phyloP scores from a whole-genome alignment of 1,139 yeast genomes.

The Sugiyamaella novakii region DNA sequence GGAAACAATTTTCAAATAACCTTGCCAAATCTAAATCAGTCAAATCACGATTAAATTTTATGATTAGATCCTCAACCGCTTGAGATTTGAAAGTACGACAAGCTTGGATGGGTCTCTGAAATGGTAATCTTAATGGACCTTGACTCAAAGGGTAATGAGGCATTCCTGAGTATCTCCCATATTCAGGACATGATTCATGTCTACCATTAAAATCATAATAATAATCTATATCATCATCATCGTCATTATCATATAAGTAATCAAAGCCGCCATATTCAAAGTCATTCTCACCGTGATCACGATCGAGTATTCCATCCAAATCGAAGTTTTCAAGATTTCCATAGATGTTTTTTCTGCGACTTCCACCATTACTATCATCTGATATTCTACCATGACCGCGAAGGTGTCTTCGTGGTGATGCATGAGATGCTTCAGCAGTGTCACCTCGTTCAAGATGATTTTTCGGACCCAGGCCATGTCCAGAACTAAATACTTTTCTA shows the following conservation, averaged over 20 bases:
- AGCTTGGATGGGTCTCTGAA: constrained; percentile 68
- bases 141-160: constrained; percentile 40
- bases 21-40: constrained; percentile 68
- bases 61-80: constrained; percentile 64
- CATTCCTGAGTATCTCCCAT: constrained; percentile 43
- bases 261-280: constrained; percentile 2
- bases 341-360: constrained; percentile 5
- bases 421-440: not conserved
- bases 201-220: constrained; percentile 9
- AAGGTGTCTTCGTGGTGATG: not conserved
- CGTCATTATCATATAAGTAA: constrained; percentile 5
- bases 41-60: constrained; percentile 54
- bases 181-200: constrained; percentile 43
- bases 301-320: constrained; percentile 16
- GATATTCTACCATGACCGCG: constrained; percentile 1
- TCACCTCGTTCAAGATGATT: not conserved
- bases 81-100: constrained; percentile 74
- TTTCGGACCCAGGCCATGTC: not conserved
- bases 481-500: not conserved
- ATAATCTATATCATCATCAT: constrained; percentile 12
- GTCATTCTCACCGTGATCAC: constrained; percentile 11
- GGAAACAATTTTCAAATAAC: constrained; percentile 78
- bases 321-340: constrained; percentile 14
- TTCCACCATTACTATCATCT: constrained; percentile 11
- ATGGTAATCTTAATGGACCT: constrained; percentile 56